Conservation (phyloP, 495 filamentous ascomycete species). For the Haplographium delicatum region DNA sequence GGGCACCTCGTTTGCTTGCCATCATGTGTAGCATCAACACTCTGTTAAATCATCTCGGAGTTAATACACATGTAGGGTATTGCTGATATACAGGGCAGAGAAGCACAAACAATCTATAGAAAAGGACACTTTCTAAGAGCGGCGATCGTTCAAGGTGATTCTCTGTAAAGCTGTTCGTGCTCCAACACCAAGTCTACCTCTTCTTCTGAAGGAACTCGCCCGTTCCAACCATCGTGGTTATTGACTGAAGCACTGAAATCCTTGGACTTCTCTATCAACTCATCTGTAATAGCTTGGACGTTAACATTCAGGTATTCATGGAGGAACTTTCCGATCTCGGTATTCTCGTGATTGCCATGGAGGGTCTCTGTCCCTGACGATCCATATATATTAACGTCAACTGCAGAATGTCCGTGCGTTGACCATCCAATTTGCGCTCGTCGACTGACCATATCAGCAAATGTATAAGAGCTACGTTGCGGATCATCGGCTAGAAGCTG, state of each 20-base stretch:
- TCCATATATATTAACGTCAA: slow-evolving; percentile 90
- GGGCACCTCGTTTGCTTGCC: too few species aligned
- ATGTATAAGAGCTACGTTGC: slow-evolving; percentile 46
- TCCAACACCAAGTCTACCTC: slow-evolving; percentile 6
- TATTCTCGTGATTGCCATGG: slow-evolving; percentile 90
- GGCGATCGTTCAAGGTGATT: neutral
- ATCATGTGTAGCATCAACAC: too few species aligned
- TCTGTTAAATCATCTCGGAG: too few species aligned
- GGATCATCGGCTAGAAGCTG: slow-evolving; percentile 54
- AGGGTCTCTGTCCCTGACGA: slow-evolving; percentile 51
- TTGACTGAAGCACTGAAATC: neutral
- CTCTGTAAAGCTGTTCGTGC: neutral
- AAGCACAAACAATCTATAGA: neutral
- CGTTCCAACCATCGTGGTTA: slow-evolving; percentile 12
- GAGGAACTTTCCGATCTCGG: slow-evolving; percentile 79
- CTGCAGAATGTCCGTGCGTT: slow-evolving; percentile 77
- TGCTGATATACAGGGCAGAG: too few species aligned
- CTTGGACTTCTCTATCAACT: slow-evolving; percentile 54
- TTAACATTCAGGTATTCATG: slow-evolving; percentile 74
- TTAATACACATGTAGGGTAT: too few species aligned
- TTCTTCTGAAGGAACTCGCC: slow-evolving; percentile 18
- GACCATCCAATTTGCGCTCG: slow-evolving; percentile 89
- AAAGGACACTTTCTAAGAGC: neutral
- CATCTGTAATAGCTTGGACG: slow-evolving; percentile 65
- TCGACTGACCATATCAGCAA: slow-evolving; percentile 79